phyloP scores from a whole-genome alignment of 2,329 filamentous ascomycete genomes.

The Coleophoma eucalyptorum region DNA sequence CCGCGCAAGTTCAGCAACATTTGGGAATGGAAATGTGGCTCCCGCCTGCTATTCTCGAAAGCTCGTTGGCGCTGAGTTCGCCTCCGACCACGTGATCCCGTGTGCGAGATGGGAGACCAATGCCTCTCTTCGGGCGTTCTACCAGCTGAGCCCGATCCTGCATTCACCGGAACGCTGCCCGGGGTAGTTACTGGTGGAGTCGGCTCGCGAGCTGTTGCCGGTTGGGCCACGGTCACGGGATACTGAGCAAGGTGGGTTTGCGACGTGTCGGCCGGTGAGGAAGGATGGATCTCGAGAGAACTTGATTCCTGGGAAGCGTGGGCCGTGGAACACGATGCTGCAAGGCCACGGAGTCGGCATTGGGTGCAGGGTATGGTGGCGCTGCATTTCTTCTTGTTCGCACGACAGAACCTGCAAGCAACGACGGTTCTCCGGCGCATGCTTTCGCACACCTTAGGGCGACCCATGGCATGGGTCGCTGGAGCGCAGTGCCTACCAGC shows the following conservation, averaged over 20 bases:
- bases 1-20: not conserved
- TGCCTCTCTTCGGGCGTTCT: no score
- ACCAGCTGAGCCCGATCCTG: no score
- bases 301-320: not conserved
- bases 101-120: no score
- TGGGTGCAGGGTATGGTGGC: constrained; percentile 1
- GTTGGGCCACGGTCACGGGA: no score
- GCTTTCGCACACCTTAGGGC: constrained; percentile 1
- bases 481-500: no score
- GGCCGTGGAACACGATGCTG: not conserved
- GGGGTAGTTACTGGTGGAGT: no score
- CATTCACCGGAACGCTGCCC: no score
- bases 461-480: constrained; percentile 1
- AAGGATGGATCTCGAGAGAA: not conserved
- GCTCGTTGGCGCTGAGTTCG: no score
- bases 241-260: no score
- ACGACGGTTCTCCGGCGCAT: not conserved
- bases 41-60: no score
- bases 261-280: not conserved
- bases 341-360: constrained; percentile 1
- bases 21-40: not conserved
- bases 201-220: no score
- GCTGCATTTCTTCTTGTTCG: constrained; percentile 2
- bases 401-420: constrained; percentile 2
- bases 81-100: no score